Conservation (phyloP, 2,329 filamentous ascomycete genomes). For the Cladophialophora bantiana region DNA sequence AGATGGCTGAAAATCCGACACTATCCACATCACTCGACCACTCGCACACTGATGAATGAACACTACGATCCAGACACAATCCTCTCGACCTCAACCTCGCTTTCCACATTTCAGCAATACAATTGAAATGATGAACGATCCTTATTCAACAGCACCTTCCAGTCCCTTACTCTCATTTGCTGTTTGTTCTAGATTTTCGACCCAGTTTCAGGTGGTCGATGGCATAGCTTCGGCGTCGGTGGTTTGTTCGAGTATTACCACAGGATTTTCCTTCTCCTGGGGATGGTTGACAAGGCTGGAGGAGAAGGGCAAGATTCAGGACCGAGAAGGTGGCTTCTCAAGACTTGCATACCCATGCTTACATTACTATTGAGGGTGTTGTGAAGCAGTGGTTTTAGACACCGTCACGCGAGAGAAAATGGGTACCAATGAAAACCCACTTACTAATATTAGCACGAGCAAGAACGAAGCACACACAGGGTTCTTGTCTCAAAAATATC, state of each 20-base stretch:
- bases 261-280: background rate
- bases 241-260: conserved; percentile 11
- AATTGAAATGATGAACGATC: conserved; percentile 35
- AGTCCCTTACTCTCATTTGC: conserved; percentile 17
- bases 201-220: conserved; percentile 21
- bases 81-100: conserved; percentile 8
- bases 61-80: conserved; percentile 14
- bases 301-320: background rate
- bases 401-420: conserved; percentile 1
- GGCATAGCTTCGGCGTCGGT: conserved; percentile 36
- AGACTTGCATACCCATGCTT: background rate
- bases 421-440: conserved; percentile 4
- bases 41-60: conserved; percentile 12
- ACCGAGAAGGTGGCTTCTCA: background rate
- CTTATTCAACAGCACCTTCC: conserved; percentile 16
- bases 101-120: conserved; percentile 28
- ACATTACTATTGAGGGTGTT: background rate
- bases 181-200: conserved; percentile 18
- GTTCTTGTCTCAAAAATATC: conserved; percentile 12
- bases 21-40: conserved; percentile 6
- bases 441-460: conserved; percentile 13
- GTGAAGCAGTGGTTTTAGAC: background rate
- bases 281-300: conserved; percentile 4
- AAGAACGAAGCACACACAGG: background rate
- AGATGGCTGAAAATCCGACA: conserved; percentile 6